Base-by-base conservation (phyloP, 352 stramenopile species). In the Thalassiosira ordinaria region DNA sequence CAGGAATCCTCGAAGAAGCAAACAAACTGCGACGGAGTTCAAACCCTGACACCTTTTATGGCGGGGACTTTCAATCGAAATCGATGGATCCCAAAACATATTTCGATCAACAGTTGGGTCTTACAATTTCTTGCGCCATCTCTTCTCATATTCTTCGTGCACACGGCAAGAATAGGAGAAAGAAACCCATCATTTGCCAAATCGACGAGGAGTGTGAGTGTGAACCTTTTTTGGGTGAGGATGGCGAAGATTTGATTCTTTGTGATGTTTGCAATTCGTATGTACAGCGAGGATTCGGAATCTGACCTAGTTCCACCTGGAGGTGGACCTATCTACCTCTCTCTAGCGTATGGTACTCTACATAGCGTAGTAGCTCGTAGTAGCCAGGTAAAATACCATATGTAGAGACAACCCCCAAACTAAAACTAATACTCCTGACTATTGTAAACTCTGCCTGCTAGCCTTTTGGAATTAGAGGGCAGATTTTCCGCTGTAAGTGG, bases 21-120 rank as follows among this genome's bases (percentile, higher is more conserved):
- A 27, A 66, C 24, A 27, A 5, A 51, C 44, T 66, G 44, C 47
- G 57, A 29, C 4, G 31, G 7, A 7, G 2, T 6, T 6, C 27
- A 5, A 53, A 69, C 20, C 31, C 37, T 13, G 60, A 57, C 41
- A 16, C 8, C n/a, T 13, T n/a, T 33, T 69, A 69, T 20, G 60
- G 60, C 33, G 35, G 33, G 13, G 6, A 6, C 3, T 46, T 31
- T 29, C 8, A 55, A 27, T 29, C 60, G 2, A 53, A 55, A 27
- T 29, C 60, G 2, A 69, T 56, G 60, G 33, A 2, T 26, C 60
- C 60, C 5, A 31, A n/a, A 5, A 57, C 29, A 31, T 35, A 69
- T 69, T 69, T 69, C 18, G 60, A 69, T 22, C 60, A 69, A 20
- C 33, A 55, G 33, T 31, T 69, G 11, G 60, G 60, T 35, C 33